Evolutionary conservation across 805 yeast species (phyloP), one percentile per base, ranked within the genome.

Genomic region (Metschnikowia shivogae): DNA sequence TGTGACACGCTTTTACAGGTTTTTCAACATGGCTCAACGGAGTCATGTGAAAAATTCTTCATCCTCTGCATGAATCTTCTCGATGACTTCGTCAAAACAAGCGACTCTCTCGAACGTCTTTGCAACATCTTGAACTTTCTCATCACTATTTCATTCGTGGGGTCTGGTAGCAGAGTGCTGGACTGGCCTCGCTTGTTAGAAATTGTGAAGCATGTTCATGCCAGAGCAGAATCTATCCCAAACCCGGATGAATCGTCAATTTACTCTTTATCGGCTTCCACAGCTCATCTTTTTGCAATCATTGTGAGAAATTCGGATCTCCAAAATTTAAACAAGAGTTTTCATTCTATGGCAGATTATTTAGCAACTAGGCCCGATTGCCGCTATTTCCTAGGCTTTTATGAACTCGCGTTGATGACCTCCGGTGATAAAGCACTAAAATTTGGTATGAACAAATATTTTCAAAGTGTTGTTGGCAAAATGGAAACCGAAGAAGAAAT

Each of bases 121-220:
- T 46, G 47, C 26, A 43, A 55, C 14, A 57, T 69, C 4, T 45
- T 66, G 3, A 75, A 73, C 50, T 43, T 81, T 2, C 53, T 82
- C 34, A 59, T 74, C 0, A 61, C 82, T 0, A 58, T 84, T 40
- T 59, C 74, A 0, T 86, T 82, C 62, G 81, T 86, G 3, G 90
- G 84, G 48, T 80, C 88, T 38, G 93, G 93, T 55, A 75, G 63
- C 48, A 83, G 81, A 55, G 73, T 84, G 3, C 56, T 70, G 1
- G 64, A 72, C 49, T 85, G 92, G 92, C 42, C 46, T 3, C 47
- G 53, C 3, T 38, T 71, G 2, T 44, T 64, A 11, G 37, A 47
- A 5, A 47, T 58, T 8, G 49, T 64, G 2, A 52, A 57, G 5
- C 39, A 44, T 4, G 49, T 72, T 26, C 39, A 65, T 9, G 47